Evolutionary conservation across 164 flowering plant species (phyloP).

Genomic region (Stephania cephalantha): DNA sequence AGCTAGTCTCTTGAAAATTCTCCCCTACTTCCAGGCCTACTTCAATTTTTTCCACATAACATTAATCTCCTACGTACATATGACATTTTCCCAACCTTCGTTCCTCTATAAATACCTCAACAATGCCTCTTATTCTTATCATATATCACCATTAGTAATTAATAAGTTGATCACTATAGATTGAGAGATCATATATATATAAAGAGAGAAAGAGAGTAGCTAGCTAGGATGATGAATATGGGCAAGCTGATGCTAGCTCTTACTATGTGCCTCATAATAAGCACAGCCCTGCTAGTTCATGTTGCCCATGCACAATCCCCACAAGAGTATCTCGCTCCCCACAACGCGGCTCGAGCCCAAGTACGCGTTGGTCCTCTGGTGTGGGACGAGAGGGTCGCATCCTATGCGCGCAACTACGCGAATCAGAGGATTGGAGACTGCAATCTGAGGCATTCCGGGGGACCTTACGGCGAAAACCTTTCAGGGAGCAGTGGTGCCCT

Average conservation of each 20-base stretch:
- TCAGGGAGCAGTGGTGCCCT: constrained; percentile 21
- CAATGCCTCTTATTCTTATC: too few species aligned
- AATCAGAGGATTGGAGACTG: constrained; percentile 25
- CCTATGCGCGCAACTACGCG: constrained; percentile 37
- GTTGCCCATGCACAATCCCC: constrained; percentile 28
- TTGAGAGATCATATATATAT: too few species aligned
- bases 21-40: too few species aligned
- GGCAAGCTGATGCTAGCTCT: background rate
- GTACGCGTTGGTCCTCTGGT: constrained; percentile 30
- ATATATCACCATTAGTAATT: too few species aligned
- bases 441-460: constrained; percentile 25
- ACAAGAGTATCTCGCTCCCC: constrained; percentile 24
- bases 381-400: constrained; percentile 32
- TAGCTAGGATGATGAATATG: background rate
- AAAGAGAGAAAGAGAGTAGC: too few species aligned
- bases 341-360: constrained; percentile 26
- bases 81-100: too few species aligned
- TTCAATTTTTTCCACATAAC: too few species aligned
- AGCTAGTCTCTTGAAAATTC: too few species aligned
- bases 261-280: background rate
- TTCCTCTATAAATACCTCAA: too few species aligned
- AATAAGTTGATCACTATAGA: too few species aligned
- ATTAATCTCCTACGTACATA: too few species aligned
- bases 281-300: background rate
- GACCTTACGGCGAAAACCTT: constrained; percentile 44